A percentile compares a stretch with the other conserved stretches of the same genome.
phyloP scores from a whole-genome alignment of 169 alveolate genomes.

The Eimeria falciformis region DNA sequence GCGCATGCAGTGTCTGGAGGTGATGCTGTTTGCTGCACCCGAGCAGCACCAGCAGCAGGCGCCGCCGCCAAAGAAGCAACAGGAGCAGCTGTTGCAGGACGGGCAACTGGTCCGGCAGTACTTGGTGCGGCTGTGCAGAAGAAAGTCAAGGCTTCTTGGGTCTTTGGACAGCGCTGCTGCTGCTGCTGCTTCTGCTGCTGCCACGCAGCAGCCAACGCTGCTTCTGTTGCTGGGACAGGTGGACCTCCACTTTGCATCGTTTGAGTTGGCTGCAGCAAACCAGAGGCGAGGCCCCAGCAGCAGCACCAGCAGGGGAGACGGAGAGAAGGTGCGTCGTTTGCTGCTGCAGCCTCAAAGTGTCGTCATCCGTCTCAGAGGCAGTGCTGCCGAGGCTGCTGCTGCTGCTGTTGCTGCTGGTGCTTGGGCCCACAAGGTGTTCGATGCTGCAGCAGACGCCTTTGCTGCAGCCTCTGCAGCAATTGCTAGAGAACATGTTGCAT shows the following conservation, averaged over 20 bases:
- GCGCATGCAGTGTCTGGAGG: constrained; percentile 54
- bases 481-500: background rate
- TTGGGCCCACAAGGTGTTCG: constrained; percentile 39
- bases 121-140: constrained; percentile 9
- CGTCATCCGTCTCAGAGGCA: background rate
- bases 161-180: constrained; percentile 7
- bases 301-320: constrained; percentile 45
- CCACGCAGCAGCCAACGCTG: constrained; percentile 6
- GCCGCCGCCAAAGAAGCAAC: constrained; percentile 49
- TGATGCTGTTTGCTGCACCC: constrained; percentile 20
- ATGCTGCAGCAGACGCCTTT: background rate
- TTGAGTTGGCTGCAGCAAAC: constrained; percentile 12
- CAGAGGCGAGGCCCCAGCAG: background rate
- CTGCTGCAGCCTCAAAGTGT: constrained; percentile 58
- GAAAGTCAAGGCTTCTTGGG: background rate
- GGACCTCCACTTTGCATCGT: constrained; percentile 46
- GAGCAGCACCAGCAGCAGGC: constrained; percentile 54
- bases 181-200: constrained; percentile 19
- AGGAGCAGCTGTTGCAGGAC: constrained; percentile 24
- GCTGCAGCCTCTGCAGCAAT: constrained; percentile 30
- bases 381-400: constrained; percentile 63
- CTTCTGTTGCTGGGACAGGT: constrained; percentile 37
- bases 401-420: constrained; percentile 66
- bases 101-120: constrained; percentile 35
- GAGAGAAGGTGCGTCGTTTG: constrained; percentile 8